Conservation (phyloP, 176 grass and related monocot species). For the Phoenix dactylifera region DNA sequence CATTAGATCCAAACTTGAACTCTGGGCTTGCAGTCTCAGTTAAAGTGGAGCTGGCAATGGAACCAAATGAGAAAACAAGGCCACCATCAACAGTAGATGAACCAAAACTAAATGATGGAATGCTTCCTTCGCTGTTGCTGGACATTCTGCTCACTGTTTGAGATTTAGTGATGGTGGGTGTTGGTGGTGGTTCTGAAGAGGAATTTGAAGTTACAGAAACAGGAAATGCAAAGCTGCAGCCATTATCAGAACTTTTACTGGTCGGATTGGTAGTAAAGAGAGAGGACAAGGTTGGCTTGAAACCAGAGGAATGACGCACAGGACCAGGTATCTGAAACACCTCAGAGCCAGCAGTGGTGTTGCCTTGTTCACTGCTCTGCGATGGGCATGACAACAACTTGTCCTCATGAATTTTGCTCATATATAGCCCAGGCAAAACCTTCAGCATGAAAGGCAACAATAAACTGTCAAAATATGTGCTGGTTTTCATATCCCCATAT, state of each 20-base stretch:
- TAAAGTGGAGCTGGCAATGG: not conserved
- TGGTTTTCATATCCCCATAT: no score
- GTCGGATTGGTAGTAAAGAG: not conserved
- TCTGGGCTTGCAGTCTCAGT: constrained; percentile 6
- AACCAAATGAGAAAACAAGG: constrained; percentile 27
- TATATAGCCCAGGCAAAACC: no score
- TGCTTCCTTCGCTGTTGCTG: constrained; percentile 4
- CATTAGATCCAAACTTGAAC: constrained; percentile 43
- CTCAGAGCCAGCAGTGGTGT: no score
- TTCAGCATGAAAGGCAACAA: no score
- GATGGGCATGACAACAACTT: no score
- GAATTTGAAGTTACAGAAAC: constrained; percentile 21
- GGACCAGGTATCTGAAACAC: not conserved
- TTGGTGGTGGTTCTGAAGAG: constrained; percentile 34
- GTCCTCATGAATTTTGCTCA: no score
- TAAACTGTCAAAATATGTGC: no score
- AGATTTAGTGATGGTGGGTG: constrained; percentile 26
- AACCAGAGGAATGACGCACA: not conserved
- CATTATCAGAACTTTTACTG: constrained; percentile 18
- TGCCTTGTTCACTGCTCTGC: no score
- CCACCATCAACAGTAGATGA: not conserved
- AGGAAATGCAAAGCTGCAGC: constrained; percentile 44
- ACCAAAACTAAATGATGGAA: constrained; percentile 35
- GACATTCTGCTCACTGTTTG: constrained; percentile 17
- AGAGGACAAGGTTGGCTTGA: not conserved